Percentiles rank a stretch among this genome's conserved stretches.
phyloP scores from a whole-genome alignment of 1,284 basidiomycete genomes.

The Stygiomarasmius scandens region DNA sequence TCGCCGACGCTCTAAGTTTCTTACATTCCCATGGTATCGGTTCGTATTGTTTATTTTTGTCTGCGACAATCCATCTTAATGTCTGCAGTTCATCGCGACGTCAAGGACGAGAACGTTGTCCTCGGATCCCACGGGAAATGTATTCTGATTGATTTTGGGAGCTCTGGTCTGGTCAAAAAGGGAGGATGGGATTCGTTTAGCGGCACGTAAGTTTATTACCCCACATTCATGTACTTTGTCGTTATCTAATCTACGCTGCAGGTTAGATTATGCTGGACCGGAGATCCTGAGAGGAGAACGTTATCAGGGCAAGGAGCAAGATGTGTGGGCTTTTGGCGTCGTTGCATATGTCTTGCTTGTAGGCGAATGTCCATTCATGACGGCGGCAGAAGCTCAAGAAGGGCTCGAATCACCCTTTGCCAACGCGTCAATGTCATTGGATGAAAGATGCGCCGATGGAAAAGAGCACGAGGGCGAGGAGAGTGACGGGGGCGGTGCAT shows the following conservation, averaged over 20 bases:
- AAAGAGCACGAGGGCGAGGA: constrained; percentile 75
- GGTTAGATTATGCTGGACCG: constrained; percentile 95
- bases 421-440: constrained; percentile 70
- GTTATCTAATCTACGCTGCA: constrained; percentile 32
- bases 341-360: constrained; percentile 95
- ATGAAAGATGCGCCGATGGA: constrained; percentile 74
- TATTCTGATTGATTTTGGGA: constrained; percentile 96
- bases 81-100: constrained; percentile 87
- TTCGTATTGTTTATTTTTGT: constrained; percentile 34
- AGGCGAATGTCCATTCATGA: constrained; percentile 94
- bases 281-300: constrained; percentile 95
- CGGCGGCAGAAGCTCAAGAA: constrained; percentile 81
- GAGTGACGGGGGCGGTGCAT: constrained; percentile 75
- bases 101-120: constrained; percentile 98
- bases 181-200: constrained; percentile 94
- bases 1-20: constrained; percentile 91
- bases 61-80: constrained; percentile 11
- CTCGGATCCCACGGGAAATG: constrained; percentile 75
- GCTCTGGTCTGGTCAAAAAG: constrained; percentile 85
- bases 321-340: constrained; percentile 98
- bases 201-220: constrained; percentile 68
- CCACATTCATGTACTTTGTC: constrained; percentile 25
- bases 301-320: constrained; percentile 95
- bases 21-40: constrained; percentile 90
- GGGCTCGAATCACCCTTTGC: constrained; percentile 77